Evolutionary conservation across 1,139 yeast species (phyloP).

Genomic region (Candida sp.): DNA sequence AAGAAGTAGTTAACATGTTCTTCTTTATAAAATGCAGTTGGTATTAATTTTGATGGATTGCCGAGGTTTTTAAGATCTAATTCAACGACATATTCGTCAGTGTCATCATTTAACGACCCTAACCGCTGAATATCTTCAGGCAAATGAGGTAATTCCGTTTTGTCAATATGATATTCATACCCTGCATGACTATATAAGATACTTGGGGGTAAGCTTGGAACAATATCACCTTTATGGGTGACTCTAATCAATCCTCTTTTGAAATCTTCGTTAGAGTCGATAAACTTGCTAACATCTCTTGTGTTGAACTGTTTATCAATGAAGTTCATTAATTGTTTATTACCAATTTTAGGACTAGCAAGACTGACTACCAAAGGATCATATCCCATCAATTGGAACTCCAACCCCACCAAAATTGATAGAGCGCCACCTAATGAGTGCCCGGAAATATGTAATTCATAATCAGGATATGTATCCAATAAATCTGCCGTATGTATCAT

Average conservation of each 20-base stretch:
- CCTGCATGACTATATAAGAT: constrained; percentile 46
- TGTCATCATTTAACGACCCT: constrained; percentile 7
- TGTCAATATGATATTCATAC: constrained; percentile 43
- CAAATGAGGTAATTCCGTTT: constrained; percentile 43
- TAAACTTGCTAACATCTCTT: constrained; percentile 13
- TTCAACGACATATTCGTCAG: constrained; percentile 1
- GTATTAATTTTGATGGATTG: constrained; percentile 1
- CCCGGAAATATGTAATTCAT: constrained; percentile 53
- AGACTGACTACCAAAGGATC: constrained; percentile 52
- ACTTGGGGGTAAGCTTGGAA: constrained; percentile 58
- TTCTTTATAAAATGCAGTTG: constrained; percentile 8
- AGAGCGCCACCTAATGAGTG: constrained; percentile 77
- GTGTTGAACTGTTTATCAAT: constrained; percentile 49
- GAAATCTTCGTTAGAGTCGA: constrained; percentile 13
- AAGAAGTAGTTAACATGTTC: constrained; percentile 35
- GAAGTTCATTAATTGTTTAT: constrained; percentile 45
- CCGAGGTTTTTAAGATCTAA: not conserved
- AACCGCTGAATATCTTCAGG: constrained; percentile 28
- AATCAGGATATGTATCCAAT: constrained; percentile 36
- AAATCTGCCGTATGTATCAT: constrained; percentile 28
- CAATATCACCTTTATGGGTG: constrained; percentile 52
- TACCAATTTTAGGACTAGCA: constrained; percentile 66
- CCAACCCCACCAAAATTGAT: constrained; percentile 59
- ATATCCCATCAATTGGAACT: constrained; percentile 48
- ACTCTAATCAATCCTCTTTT: constrained; percentile 44